Percentiles rank a stretch among this genome's conserved stretches.
These are phyloP conservation scores for Withania somnifera DNA, from an alignment of 305 asterid species.

Conservation along the genomic window DNA sequence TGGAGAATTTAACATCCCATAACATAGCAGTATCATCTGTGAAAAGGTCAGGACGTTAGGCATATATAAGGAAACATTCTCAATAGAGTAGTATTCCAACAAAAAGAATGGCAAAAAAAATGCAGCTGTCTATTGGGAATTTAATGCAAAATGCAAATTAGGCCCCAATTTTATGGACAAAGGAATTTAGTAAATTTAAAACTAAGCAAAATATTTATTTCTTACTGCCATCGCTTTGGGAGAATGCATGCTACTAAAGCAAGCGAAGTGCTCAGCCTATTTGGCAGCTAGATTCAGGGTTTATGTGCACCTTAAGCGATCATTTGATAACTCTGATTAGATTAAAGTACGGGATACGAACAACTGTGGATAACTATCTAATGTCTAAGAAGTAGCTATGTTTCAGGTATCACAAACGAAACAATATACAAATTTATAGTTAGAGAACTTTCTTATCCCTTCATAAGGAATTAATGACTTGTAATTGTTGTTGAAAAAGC, in stretches of 20 bases:
- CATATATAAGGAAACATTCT: not conserved
- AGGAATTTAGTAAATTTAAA: not conserved
- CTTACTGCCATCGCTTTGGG: not conserved
- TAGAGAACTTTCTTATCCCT: constrained; percentile 44
- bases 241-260: not conserved
- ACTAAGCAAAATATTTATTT: not conserved
- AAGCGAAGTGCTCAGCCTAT: not conserved
- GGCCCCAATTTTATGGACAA: not conserved
- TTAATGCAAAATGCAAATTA: not conserved
- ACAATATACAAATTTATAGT: not conserved
- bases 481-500: constrained; percentile 67
- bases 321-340: not conserved
- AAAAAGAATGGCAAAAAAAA: not conserved
- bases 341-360: not conserved
- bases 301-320: not conserved
- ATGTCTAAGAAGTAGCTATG: not conserved
- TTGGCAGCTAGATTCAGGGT: not conserved
- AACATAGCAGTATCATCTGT: constrained; percentile 77
- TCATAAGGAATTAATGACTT: constrained; percentile 57
- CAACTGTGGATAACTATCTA: not conserved
- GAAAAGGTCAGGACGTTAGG: constrained; percentile 2
- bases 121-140: not conserved
- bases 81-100: not conserved
- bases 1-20: constrained; percentile 69
- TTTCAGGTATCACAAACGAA: not conserved